These are phyloP conservation scores for Guadua angustifolia DNA, from an alignment of 176 grass and related monocot genomes.

Conservation along the genomic window DNA sequence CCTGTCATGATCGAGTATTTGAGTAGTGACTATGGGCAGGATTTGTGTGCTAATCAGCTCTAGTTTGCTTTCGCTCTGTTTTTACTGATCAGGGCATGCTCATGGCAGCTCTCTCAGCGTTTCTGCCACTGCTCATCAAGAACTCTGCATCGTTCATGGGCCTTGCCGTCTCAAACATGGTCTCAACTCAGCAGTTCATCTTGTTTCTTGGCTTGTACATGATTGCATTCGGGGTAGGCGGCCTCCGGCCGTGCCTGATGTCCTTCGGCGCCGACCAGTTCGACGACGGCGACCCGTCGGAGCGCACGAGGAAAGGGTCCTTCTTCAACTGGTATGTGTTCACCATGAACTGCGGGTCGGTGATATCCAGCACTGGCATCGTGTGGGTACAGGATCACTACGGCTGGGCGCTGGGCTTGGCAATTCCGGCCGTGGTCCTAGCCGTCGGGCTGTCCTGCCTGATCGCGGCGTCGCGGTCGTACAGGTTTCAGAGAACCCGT, in stretches of 20 bases:
- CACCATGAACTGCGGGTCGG: conserved; percentile 16
- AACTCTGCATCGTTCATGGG: not conserved
- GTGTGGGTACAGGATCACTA: conserved; percentile 47
- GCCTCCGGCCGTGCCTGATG: conserved; percentile 52
- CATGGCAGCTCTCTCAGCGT: conserved; percentile 43
- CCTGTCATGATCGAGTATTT: not conserved
- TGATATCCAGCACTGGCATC: conserved; percentile 27
- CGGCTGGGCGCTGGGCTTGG: conserved; percentile 38
- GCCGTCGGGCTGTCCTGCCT: conserved; percentile 26
- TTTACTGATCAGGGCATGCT: conserved; percentile 44
- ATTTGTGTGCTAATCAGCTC: no score
- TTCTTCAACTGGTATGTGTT: conserved; percentile 51
- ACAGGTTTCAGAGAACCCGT: conserved; percentile 35
- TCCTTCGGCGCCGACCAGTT: conserved; percentile 69
- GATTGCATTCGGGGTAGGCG: conserved; percentile 46
- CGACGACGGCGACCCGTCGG: conserved; percentile 35
- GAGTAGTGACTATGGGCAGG: no score
- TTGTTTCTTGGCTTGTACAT: conserved; percentile 55
- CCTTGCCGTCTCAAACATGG: not conserved
- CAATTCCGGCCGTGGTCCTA: conserved; percentile 19
- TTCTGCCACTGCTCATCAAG: conserved; percentile 25
- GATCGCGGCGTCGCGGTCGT: not conserved
- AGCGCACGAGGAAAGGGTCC: conserved; percentile 32
- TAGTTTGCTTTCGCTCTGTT: not conserved
- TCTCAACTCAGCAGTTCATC: not conserved